Conservation (phyloP, 306 rosid genomes). For the Ormosia semicastrata region DNA sequence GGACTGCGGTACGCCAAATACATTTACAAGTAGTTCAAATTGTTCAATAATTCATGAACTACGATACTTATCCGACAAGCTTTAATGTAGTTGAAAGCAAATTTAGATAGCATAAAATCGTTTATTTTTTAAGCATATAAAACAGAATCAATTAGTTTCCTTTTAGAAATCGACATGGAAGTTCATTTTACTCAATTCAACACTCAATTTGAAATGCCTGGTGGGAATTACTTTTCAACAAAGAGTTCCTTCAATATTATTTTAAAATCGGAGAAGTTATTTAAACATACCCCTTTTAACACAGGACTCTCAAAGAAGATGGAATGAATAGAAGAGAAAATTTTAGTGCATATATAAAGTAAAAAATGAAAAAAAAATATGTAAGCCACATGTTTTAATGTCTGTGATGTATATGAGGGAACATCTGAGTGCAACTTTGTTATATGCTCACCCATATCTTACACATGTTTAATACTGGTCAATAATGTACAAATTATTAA, state of each 20-base stretch:
- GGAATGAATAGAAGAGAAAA: too few relatives aligned
- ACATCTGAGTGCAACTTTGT: too few relatives aligned
- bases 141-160: background rate
- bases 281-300: too few relatives aligned
- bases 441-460: too few relatives aligned
- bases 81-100: background rate
- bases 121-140: background rate
- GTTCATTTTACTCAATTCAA: constrained; percentile 2
- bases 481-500: too few relatives aligned
- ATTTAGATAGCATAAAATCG: constrained; percentile 9
- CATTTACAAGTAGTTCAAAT: background rate
- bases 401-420: too few relatives aligned
- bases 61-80: background rate
- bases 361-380: too few relatives aligned
- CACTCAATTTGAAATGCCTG: constrained; percentile 12
- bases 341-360: too few relatives aligned
- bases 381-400: too few relatives aligned
- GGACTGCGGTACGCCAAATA: background rate
- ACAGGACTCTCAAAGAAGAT: too few relatives aligned
- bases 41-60: background rate
- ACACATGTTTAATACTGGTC: too few relatives aligned
- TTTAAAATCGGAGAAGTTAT: too few relatives aligned
- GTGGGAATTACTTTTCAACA: constrained; percentile 8
- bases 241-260: background rate
- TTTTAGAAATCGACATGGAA: constrained; percentile 20